A percentile compares a stretch with the other conserved stretches of the same genome.
Evolutionary conservation across 2,329 filamentous ascomycete species (phyloP).

Genomic region (Phialophora verrucosa): DNA sequence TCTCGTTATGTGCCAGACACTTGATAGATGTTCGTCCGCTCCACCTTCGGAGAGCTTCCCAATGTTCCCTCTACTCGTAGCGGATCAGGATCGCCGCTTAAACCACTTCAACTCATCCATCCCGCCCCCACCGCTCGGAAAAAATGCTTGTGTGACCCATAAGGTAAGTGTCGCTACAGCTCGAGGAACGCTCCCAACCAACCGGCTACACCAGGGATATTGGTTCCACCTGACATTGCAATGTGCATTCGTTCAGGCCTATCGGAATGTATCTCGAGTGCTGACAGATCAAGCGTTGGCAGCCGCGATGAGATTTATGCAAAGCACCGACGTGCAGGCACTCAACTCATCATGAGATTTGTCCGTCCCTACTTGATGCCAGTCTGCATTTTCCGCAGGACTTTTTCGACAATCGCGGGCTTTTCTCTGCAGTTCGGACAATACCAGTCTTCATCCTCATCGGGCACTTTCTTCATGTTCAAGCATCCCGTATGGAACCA

Average conservation of each 20-base stretch:
- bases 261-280: neutral
- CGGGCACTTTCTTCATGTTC: conserved; percentile 64
- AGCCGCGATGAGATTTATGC: neutral
- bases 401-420: conserved; percentile 42
- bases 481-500: conserved; percentile 73
- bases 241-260: neutral
- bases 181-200: neutral
- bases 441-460: conserved; percentile 62
- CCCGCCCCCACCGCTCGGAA: neutral
- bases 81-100: neutral
- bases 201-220: neutral
- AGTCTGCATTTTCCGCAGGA: conserved; percentile 40
- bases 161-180: neutral
- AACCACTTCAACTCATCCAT: neutral
- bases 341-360: neutral
- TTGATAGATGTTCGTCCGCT: neutral
- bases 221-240: neutral
- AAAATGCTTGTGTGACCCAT: neutral
- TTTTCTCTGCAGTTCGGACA: conserved; percentile 58
- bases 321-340: neutral
- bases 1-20: neutral
- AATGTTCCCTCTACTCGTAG: neutral
- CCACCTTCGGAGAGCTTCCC: neutral
- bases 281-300: neutral
- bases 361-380: conserved; percentile 27